These are phyloP conservation scores for Cercophora scortea DNA, from an alignment of 495 filamentous ascomycete species.

Conservation along the genomic window DNA sequence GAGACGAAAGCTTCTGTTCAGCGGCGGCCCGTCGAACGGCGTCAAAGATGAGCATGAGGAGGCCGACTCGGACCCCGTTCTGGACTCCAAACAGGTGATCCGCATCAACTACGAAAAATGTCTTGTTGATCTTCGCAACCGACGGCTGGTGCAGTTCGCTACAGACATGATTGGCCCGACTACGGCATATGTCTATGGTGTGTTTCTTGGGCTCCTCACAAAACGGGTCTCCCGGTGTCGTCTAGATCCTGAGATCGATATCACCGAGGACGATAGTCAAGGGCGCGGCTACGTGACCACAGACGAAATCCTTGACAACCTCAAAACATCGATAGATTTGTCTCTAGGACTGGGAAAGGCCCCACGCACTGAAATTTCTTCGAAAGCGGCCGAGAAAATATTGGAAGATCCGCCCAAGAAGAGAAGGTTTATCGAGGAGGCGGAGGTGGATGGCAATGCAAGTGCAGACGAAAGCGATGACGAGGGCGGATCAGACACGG, in stretches of 20 bases:
- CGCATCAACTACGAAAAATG: constrained; percentile 83
- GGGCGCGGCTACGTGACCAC: constrained; percentile 30
- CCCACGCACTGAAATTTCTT: constrained; percentile 28
- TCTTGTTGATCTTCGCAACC: constrained; percentile 70
- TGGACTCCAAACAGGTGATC: constrained; percentile 51
- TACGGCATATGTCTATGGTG: constrained; percentile 67
- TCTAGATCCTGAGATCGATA: constrained; percentile 41
- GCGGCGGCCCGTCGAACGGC: constrained; percentile 25
- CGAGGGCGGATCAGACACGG: constrained; percentile 27
- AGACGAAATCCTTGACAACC: constrained; percentile 36
- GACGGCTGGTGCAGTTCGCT: constrained; percentile 57
- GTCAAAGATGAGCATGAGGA: constrained; percentile 23
- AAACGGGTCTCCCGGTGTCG: constrained; percentile 60
- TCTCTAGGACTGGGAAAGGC: constrained; percentile 42
- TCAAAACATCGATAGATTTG: constrained; percentile 29
- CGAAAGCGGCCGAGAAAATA: constrained; percentile 33
- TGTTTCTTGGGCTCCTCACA: constrained; percentile 62
- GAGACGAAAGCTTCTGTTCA: constrained; percentile 33
- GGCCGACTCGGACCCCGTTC: constrained; percentile 24
- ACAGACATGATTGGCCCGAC: constrained; percentile 51
- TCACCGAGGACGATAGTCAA: constrained; percentile 34
- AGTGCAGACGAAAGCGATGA: constrained; percentile 33
- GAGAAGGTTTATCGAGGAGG: constrained; percentile 29
- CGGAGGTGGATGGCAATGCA: constrained; percentile 20
- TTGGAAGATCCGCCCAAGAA: constrained; percentile 31